These are phyloP conservation scores for Cytospora piceae DNA, from an alignment of 2,329 filamentous ascomycete species.

Conservation along the genomic window DNA sequence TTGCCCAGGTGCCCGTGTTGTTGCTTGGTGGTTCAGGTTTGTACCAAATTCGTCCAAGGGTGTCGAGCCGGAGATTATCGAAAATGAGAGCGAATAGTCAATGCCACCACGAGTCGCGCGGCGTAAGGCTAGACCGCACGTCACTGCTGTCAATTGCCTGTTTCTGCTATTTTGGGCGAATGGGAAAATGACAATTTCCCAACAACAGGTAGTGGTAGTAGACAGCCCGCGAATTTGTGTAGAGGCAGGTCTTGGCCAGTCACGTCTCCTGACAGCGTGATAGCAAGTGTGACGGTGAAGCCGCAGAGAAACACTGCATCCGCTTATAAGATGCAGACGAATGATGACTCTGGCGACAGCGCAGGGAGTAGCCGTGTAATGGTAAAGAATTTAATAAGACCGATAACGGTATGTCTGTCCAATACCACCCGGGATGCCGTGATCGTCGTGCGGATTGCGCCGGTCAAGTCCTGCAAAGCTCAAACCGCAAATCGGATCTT, in stretches of 20 bases:
- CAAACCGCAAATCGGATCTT: conserved; percentile 5
- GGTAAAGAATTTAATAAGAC: neutral
- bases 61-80: conserved; percentile 29
- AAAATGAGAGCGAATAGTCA: conserved; percentile 25
- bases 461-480: conserved; percentile 9
- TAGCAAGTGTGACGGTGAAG: conserved; percentile 19
- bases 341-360: neutral
- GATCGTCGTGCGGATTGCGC: conserved; percentile 21
- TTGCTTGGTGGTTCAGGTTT: conserved; percentile 16
- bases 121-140: conserved; percentile 18
- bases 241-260: conserved; percentile 8
- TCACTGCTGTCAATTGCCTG: conserved; percentile 23
- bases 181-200: conserved; percentile 22
- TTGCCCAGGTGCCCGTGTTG: neutral
- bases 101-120: conserved; percentile 21
- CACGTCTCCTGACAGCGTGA: conserved; percentile 11
- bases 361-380: conserved; percentile 12
- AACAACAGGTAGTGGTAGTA: neutral
- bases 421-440: conserved; percentile 12
- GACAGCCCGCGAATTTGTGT: conserved; percentile 5
- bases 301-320: conserved; percentile 12
- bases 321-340: conserved; percentile 6
- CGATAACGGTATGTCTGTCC: conserved; percentile 3
- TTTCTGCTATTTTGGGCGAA: conserved; percentile 18
- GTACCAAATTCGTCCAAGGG: conserved; percentile 16